Evolutionary conservation across 768 basidiomycete species (phyloP).

Genomic region (Pisolithus albus): DNA sequence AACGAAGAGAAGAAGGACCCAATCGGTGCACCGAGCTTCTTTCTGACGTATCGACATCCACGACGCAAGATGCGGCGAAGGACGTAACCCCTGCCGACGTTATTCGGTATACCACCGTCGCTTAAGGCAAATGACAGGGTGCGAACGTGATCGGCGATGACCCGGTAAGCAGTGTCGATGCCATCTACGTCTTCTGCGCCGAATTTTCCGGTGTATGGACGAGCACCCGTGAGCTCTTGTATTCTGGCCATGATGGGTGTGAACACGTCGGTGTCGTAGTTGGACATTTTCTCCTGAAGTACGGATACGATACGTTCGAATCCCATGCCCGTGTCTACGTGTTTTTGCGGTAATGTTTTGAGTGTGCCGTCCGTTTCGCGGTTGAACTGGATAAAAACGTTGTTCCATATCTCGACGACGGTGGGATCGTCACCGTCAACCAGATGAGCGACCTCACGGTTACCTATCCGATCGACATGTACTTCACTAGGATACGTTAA

Average conservation of each 20-base stretch:
- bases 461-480: constrained; percentile 96
- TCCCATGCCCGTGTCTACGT: constrained; percentile 99
- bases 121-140: constrained; percentile 94
- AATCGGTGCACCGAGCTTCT: constrained; percentile 88
- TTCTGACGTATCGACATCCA: constrained; percentile 92
- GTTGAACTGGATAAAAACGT: constrained; percentile 99
- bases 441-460: constrained; percentile 85
- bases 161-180: constrained; percentile 95
- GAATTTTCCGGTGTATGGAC: constrained; percentile 84
- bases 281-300: constrained; percentile 85
- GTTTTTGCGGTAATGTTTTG: constrained; percentile 77
- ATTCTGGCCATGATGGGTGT: constrained; percentile 81
- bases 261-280: constrained; percentile 98
- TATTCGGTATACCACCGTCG: constrained; percentile 95
- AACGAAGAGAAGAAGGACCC: constrained; percentile 94
- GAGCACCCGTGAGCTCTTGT: constrained; percentile 81
- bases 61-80: constrained; percentile 86
- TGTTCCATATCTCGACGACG: constrained; percentile 99
- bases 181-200: constrained; percentile 94
- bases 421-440: constrained; percentile 97
- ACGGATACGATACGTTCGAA: constrained; percentile 96
- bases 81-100: constrained; percentile 97
- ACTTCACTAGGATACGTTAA: constrained; percentile 59
- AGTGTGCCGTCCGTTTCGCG: constrained; percentile 85
- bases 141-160: constrained; percentile 93